These are phyloP conservation scores for Microcyclospora tardicrescens DNA, from an alignment of 2,329 filamentous ascomycete genomes.

Conservation along the genomic window DNA sequence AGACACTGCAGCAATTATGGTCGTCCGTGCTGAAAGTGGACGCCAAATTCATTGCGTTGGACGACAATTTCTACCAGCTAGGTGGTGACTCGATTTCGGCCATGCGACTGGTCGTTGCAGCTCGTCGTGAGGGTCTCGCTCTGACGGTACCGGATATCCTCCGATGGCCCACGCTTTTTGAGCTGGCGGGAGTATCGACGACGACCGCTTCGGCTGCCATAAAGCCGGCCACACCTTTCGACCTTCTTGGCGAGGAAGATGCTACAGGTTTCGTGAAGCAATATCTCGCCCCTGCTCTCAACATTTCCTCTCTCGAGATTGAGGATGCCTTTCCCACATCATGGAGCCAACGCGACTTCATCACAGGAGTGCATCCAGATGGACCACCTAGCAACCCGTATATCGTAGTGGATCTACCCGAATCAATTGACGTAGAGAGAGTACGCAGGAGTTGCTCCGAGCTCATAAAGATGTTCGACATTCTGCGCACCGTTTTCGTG, in stretches of 20 bases:
- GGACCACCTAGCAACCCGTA: background rate
- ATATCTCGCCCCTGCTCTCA: background rate
- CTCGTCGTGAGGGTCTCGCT: conserved; percentile 22
- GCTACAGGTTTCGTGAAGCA: background rate
- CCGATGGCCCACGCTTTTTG: conserved; percentile 12
- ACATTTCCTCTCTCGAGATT: background rate
- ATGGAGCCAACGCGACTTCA: background rate
- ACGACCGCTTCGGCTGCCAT: background rate
- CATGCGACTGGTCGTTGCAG: conserved; percentile 31
- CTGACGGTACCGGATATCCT: conserved; percentile 34
- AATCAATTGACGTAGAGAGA: background rate
- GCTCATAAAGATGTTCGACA: background rate
- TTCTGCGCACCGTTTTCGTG: background rate
- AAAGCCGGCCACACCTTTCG: background rate
- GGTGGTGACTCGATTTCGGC: conserved; percentile 37
- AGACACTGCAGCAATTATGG: background rate
- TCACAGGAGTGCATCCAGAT: background rate
- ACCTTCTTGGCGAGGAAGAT: background rate
- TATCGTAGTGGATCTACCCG: background rate
- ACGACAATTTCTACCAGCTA: conserved; percentile 33
- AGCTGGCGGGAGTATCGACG: conserved; percentile 1
- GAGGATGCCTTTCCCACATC: background rate
- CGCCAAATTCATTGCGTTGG: conserved; percentile 5
- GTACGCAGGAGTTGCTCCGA: background rate
- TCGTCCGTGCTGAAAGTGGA: background rate